Percentiles rank a stretch among this genome's conserved stretches.
Evolutionary conservation across 768 basidiomycete species (phyloP).

Genomic region (Collybia mongolica): DNA sequence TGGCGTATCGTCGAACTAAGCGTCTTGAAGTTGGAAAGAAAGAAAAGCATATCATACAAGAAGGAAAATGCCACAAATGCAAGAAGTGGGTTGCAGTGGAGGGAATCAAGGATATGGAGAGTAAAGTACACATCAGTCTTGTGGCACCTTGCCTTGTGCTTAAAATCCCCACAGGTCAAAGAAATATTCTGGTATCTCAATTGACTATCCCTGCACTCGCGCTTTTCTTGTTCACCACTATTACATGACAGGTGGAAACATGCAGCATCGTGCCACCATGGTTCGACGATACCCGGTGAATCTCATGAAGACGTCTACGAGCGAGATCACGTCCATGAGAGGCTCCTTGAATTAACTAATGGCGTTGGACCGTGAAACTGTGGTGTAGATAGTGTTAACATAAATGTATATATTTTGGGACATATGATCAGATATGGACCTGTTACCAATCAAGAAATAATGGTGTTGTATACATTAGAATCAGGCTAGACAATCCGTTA

Average conservation of each 20-base stretch:
- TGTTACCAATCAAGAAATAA: no score
- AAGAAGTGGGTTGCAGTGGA: conserved; percentile 69
- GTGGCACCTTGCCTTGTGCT: not conserved
- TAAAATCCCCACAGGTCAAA: conserved; percentile 47
- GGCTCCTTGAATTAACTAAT: conserved; percentile 5
- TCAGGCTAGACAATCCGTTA: no score
- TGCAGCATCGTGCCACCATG: conserved; percentile 73
- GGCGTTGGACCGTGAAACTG: not conserved
- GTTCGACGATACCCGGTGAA: conserved; percentile 54
- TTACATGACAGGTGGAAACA: conserved; percentile 69
- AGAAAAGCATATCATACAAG: conserved; percentile 56
- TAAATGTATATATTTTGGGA: no score
- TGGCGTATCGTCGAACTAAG: conserved; percentile 49
- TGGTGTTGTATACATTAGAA: no score
- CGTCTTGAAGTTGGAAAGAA: conserved; percentile 52
- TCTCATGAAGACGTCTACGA: conserved; percentile 44
- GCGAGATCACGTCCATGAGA: conserved; percentile 44
- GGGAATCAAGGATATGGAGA: conserved; percentile 70
- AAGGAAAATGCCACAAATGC: conserved; percentile 82
- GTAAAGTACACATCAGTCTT: conserved; percentile 50
- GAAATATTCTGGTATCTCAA: conserved; percentile 72
- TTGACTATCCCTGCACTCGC: not conserved
- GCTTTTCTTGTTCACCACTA: not conserved
- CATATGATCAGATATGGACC: no score
- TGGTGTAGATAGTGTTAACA: no score